Percentiles rank a stretch among this genome's conserved stretches.
phyloP scores from a whole-genome alignment of 148 eudicot species.

The Chenopodium quinoa region DNA sequence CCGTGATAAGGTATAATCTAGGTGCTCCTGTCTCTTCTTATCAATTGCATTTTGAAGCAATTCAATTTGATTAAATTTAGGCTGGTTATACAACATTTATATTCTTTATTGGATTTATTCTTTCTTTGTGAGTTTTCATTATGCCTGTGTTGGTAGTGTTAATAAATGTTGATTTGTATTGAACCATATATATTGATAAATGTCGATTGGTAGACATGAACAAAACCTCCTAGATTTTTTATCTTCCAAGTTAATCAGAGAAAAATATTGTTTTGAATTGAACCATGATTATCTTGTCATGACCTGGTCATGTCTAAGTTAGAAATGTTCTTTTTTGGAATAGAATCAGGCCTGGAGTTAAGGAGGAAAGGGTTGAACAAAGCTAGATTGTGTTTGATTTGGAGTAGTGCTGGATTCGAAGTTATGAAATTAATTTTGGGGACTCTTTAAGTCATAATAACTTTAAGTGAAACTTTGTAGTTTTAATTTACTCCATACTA shows the following conservation, averaged over 20 bases:
- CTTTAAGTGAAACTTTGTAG: background rate
- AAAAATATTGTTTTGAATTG: background rate
- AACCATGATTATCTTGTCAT: background rate
- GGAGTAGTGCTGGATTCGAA: background rate
- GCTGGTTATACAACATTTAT: background rate
- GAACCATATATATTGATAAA: background rate
- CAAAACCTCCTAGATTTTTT: background rate
- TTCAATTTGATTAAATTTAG: background rate
- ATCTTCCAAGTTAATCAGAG: background rate
- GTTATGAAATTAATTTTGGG: background rate
- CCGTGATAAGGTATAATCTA: constrained; percentile 72
- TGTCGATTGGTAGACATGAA: background rate
- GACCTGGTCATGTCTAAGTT: background rate
- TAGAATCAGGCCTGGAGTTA: background rate
- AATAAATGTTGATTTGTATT: background rate
- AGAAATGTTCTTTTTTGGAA: background rate
- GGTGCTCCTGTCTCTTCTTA: background rate
- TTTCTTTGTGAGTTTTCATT: background rate
- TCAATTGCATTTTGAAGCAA: background rate
- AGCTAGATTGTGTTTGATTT: background rate
- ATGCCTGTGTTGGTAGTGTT: background rate
- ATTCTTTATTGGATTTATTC: background rate
- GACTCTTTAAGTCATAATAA: background rate
- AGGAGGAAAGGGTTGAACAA: background rate
- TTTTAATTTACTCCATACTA: background rate